Percentiles rank a stretch among this genome's conserved stretches.
phyloP scores from a whole-genome alignment of 2,329 filamentous ascomycete species.

The Pseudocercospora fuligena region DNA sequence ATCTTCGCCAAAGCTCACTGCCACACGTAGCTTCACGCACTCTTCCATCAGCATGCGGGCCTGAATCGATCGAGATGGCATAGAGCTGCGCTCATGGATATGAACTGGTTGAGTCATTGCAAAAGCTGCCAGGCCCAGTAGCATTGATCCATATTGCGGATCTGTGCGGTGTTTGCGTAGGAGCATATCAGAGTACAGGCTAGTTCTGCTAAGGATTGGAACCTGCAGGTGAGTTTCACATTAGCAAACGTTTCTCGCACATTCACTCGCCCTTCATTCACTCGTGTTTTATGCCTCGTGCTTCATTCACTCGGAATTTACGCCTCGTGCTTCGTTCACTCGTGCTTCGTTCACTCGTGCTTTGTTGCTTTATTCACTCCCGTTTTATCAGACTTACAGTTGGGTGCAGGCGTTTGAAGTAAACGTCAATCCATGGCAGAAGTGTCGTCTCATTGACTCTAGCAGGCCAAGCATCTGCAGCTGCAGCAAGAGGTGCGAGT shows the following conservation, averaged over 20 bases:
- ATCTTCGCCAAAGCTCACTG: conserved; percentile 44
- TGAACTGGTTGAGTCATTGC: conserved; percentile 52
- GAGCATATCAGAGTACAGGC: conserved; percentile 49
- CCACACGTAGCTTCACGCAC: conserved; percentile 50
- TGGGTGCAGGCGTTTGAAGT: conserved; percentile 51
- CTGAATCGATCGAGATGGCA: conserved; percentile 40
- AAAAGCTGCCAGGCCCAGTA: conserved; percentile 50
- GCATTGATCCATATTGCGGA: conserved; percentile 50
- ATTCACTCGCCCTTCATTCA: too few relatives aligned
- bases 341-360: too few relatives aligned
- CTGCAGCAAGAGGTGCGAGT: conserved; percentile 35
- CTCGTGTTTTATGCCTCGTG: too few relatives aligned
- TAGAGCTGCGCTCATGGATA: conserved; percentile 45
- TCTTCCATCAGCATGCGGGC: conserved; percentile 50
- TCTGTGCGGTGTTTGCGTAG: conserved; percentile 50
- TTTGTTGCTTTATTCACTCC: too few relatives aligned
- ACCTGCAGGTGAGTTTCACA: conserved; percentile 26
- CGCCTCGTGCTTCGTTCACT: too few relatives aligned
- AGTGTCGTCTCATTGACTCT: conserved; percentile 49
- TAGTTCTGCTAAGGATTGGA: conserved; percentile 48
- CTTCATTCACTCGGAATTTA: too few relatives aligned
- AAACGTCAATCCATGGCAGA: conserved; percentile 47
- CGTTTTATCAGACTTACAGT: conserved; percentile 30
- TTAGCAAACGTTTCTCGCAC: not conserved
- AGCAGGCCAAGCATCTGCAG: conserved; percentile 44